These are phyloP conservation scores for Tuber melanosporum DNA, from an alignment of 495 filamentous ascomycete species.

Conservation along the genomic window DNA sequence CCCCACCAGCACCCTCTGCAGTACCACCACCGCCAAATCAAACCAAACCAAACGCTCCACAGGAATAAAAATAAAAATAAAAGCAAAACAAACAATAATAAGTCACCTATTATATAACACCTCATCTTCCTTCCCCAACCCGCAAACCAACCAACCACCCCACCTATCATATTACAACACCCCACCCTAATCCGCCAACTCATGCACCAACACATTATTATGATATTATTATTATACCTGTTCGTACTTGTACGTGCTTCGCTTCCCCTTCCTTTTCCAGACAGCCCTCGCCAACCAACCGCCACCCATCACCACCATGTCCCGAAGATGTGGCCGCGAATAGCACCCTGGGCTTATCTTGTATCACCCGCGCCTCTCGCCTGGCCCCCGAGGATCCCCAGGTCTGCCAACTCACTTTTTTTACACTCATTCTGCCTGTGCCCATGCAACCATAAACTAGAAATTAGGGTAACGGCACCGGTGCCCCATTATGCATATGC, in stretches of 20 bases:
- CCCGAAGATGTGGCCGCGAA: constrained; percentile 4
- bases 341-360: constrained; percentile 2
- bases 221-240: not conserved
- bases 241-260: not conserved
- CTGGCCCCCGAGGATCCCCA: not conserved
- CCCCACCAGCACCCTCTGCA: not conserved
- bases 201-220: constrained; percentile 1
- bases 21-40: not conserved
- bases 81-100: not conserved
- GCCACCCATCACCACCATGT: not conserved
- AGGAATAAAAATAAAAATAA: not conserved
- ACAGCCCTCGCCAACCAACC: not conserved
- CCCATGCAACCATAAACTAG: not conserved
- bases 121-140: not conserved
- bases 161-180: not conserved
- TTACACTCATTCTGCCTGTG: not conserved
- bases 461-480: not conserved
- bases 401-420: not conserved
- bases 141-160: not conserved
- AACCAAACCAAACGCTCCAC: not conserved
- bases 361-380: not conserved
- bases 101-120: not conserved
- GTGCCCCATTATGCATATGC: not conserved
- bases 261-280: not conserved
- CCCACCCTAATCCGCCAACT: not conserved